Evolutionary conservation across 2,329 filamentous ascomycete genomes (phyloP).

Genomic region (Arachnomyces sp.): DNA sequence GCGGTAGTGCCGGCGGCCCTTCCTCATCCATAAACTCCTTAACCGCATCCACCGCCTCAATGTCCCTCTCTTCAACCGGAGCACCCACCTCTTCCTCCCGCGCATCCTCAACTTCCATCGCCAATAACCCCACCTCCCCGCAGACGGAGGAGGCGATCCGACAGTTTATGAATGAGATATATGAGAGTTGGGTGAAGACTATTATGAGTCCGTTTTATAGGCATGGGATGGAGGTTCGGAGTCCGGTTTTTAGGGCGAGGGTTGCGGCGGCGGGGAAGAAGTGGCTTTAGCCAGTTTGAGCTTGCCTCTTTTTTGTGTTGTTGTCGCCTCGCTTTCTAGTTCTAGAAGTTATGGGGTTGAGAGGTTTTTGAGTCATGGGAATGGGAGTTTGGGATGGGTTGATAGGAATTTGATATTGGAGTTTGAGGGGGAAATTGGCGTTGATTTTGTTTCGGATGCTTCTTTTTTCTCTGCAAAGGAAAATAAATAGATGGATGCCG

Average conservation of each 20-base stretch:
- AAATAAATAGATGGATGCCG: too few species aligned
- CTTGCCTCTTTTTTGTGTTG: constrained; percentile 2
- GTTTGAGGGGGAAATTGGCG: too few species aligned
- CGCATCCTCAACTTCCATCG: constrained; percentile 61
- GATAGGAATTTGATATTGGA: too few species aligned
- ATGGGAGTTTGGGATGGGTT: too few species aligned
- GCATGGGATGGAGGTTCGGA: constrained; percentile 75
- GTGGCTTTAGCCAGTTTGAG: constrained; percentile 55
- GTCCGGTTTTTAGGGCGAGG: constrained; percentile 73
- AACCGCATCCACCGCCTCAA: constrained; percentile 16
- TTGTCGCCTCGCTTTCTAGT: too few species aligned
- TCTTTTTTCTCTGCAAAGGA: too few species aligned
- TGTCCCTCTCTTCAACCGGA: constrained; percentile 11
- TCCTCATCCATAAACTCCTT: constrained; percentile 1
- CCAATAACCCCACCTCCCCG: constrained; percentile 75
- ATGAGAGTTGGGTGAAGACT: constrained; percentile 94
- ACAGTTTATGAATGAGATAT: constrained; percentile 90
- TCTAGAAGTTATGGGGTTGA: too few species aligned
- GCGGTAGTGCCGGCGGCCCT: constrained; percentile 22
- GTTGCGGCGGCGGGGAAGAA: constrained; percentile 88
- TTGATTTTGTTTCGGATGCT: too few species aligned
- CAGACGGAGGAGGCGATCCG: constrained; percentile 93
- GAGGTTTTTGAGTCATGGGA: too few species aligned
- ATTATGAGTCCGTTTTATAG: constrained; percentile 96
- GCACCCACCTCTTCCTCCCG: constrained; percentile 22